Evolutionary conservation across 2,329 filamentous ascomycete species (phyloP).

Genomic region (Blastomyces parvus): DNA sequence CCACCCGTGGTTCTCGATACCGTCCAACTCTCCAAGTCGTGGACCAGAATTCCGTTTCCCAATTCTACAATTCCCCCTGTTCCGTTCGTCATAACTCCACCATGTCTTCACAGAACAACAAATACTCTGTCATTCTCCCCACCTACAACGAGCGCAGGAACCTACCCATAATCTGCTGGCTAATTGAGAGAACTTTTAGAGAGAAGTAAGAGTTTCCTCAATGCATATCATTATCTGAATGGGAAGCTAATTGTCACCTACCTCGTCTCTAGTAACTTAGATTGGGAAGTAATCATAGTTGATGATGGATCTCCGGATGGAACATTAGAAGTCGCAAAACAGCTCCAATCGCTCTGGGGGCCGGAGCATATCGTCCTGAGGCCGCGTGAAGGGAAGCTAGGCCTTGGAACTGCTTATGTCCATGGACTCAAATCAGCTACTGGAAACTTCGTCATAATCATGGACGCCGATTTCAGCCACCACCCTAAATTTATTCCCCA

Average conservation of each 20-base stretch:
- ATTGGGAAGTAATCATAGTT: conserved; percentile 97
- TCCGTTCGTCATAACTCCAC: conserved; percentile 4
- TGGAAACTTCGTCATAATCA: conserved; percentile 97
- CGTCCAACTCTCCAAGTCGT: conserved; percentile 17
- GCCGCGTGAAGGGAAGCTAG: conserved; percentile 85
- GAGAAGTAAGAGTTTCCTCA: conserved; percentile 56
- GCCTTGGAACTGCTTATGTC: conserved; percentile 93
- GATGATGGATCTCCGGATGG: conserved; percentile 97
- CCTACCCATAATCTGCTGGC: conserved; percentile 88
- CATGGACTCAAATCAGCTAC: conserved; percentile 83
- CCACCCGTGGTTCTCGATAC: conserved; percentile 18
- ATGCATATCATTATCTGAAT: not conserved
- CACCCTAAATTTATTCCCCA: conserved; percentile 97
- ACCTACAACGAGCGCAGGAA: conserved; percentile 99
- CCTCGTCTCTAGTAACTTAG: conserved; percentile 56
- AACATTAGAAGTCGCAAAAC: conserved; percentile 79
- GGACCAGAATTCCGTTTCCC: conserved; percentile 15
- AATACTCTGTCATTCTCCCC: conserved; percentile 94
- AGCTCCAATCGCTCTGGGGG: conserved; percentile 78
- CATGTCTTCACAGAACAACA: conserved; percentile 44
- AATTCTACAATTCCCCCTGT: conserved; percentile 11
- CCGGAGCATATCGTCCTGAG: conserved; percentile 69
- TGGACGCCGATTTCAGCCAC: conserved; percentile 99
- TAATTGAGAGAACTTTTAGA: conserved; percentile 85
- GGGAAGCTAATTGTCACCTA: not conserved